Conservation (phyloP, 306 rosid species). For the Dalbergia cochinchinensis region DNA sequence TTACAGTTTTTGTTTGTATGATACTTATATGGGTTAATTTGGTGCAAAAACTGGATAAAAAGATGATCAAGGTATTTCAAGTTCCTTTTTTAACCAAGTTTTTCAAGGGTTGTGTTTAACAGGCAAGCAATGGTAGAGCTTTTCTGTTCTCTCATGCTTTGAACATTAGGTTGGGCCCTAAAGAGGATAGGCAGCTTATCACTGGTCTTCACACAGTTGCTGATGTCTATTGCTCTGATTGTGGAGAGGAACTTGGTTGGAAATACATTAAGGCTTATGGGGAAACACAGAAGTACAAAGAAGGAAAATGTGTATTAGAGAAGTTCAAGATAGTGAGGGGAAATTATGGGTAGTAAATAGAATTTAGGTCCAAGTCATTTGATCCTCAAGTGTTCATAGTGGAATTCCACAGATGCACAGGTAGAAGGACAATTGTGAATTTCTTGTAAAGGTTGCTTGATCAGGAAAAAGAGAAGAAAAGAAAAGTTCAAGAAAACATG, state of each 20-base stretch:
- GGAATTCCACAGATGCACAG: too few species aligned
- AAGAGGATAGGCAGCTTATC: constrained; percentile 58
- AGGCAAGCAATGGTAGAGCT: constrained; percentile 76
- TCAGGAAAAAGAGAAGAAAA: neutral
- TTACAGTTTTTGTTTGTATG: neutral
- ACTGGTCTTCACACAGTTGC: constrained; percentile 73
- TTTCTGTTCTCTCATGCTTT: constrained; percentile 70
- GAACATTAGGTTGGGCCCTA: constrained; percentile 62
- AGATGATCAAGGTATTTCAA: neutral
- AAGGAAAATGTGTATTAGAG: constrained; percentile 71
- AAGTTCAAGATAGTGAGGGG: constrained; percentile 66
- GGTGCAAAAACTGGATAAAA: constrained; percentile 4
- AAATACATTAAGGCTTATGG: constrained; percentile 70
- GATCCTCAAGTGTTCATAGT: constrained; percentile 39
- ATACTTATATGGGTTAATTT: constrained; percentile 3
- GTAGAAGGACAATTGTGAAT: constrained; percentile 16
- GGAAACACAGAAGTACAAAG: constrained; percentile 71
- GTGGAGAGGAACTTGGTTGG: constrained; percentile 75
- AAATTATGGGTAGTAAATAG: constrained; percentile 49
- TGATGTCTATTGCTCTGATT: constrained; percentile 68
- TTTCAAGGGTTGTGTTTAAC: constrained; percentile 42
- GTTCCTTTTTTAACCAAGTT: constrained; percentile 17
- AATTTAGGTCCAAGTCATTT: constrained; percentile 28
- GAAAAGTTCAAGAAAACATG: constrained; percentile 16
- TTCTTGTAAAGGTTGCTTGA: constrained; percentile 33